Base-by-base conservation (phyloP, 441 rosid species). In the Euphorbia celastroides region DNA sequence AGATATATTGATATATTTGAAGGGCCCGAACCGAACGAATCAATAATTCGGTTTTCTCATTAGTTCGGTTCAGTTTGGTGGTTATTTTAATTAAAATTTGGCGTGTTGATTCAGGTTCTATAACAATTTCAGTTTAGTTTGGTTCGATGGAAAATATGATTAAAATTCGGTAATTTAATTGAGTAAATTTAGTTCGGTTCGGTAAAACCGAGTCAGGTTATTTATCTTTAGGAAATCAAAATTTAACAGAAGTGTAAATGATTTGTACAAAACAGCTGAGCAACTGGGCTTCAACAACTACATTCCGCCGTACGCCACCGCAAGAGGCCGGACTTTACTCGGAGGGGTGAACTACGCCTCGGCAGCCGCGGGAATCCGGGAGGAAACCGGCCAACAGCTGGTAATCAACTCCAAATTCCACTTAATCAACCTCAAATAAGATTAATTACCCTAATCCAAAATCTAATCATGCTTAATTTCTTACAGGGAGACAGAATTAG, bases 341-440 rank as follows among this genome's bases (percentile, higher is more conserved):
- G 60, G 77, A 55, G 98, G 98, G 41, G 89, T 92, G 17, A 92
- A 92, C 55, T 92, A 77, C 23, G 98, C 98, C 42, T 92, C 98
- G 0, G 98, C 96, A 8, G 97, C 96, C 36, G 96, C 97, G 2
- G 97, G 97, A 65, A 92, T 92, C 60, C 79, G 92, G 71, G 88
- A 84, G 52, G 97, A 92, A 75, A 87, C 97, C 32, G 97, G 97
- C 34, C 88, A 46, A 22, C 97, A 89, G 71, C 84, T 89, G 83
- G 97, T 91, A 79, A 70, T 60, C 1, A 38, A 38, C 17, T 12
- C 12, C 12, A 58, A 27, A 7, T 0, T 12, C 10, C 25, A 23
- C 7, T 22, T 52, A 52, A 55, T 52, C 23, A 44, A 13, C 3
- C 8, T 1, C 19, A n/a, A n/a, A n/a, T 2, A 11, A 44, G 14